phyloP scores from a whole-genome alignment of 495 filamentous ascomycete genomes.

The Podospora anserina region DNA sequence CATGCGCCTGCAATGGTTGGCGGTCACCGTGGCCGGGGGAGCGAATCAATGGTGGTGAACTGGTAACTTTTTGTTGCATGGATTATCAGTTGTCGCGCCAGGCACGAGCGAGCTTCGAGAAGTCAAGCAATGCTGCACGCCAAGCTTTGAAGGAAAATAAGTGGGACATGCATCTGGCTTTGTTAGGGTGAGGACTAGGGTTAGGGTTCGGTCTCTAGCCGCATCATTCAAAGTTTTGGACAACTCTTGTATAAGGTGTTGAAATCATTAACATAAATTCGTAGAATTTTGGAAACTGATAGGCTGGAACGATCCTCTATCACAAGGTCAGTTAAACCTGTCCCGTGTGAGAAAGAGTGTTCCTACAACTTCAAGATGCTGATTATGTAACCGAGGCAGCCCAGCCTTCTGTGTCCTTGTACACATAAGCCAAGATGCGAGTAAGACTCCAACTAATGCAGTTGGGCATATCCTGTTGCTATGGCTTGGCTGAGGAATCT shows the following conservation, averaged over 20 bases:
- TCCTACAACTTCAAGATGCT: neutral
- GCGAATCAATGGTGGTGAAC: neutral
- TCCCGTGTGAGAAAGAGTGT: neutral
- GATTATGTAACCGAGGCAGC: neutral
- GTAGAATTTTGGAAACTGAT: too few species aligned
- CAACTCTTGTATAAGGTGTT: neutral
- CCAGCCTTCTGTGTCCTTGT: neutral
- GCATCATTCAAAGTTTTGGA: neutral
- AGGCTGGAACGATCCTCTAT: too few species aligned
- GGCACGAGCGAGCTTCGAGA: neutral
- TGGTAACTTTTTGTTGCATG: constrained; percentile 7
- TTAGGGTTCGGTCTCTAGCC: too few species aligned
- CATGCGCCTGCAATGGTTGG: neutral
- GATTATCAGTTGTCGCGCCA: neutral
- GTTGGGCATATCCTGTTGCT: neutral
- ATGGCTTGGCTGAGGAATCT: neutral
- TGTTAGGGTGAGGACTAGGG: neutral
- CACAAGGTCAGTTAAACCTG: too few species aligned
- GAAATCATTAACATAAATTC: too few species aligned
- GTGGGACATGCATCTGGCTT: neutral
- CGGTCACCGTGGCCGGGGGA: neutral
- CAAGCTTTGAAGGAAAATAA: neutral
- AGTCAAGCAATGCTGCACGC: neutral
- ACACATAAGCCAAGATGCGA: neutral
- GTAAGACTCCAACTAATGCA: neutral